These are phyloP conservation scores for Spathaspora hagerdaliae DNA, from an alignment of 805 yeast species.

Conservation along the genomic window DNA sequence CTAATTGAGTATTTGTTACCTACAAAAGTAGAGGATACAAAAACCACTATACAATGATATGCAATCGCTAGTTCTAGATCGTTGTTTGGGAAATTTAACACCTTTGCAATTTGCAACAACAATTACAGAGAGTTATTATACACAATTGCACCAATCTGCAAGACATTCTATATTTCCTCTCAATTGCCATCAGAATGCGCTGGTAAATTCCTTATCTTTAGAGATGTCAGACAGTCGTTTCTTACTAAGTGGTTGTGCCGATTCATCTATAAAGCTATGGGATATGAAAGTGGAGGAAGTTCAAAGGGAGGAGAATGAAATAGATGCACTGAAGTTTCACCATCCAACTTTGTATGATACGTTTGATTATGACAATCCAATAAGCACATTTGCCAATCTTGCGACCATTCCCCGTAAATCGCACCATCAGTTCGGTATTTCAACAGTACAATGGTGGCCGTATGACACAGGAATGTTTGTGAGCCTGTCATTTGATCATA, in stretches of 20 bases:
- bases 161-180: constrained; percentile 31
- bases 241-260: constrained; percentile 70
- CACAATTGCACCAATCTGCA: constrained; percentile 19
- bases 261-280: constrained; percentile 67
- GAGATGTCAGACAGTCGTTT: constrained; percentile 45
- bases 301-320: constrained; percentile 9
- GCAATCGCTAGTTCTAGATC: constrained; percentile 37
- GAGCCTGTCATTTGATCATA: constrained; percentile 74
- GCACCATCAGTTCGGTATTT: constrained; percentile 68
- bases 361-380: constrained; percentile 31
- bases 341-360: constrained; percentile 14
- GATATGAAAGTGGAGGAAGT: constrained; percentile 31
- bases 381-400: constrained; percentile 18
- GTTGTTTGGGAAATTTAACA: constrained; percentile 23
- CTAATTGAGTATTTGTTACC: neutral
- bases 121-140: constrained; percentile 34
- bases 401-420: constrained; percentile 36
- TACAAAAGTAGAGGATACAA: neutral
- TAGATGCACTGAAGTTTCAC: constrained; percentile 10
- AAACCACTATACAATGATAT: constrained; percentile 14
- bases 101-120: constrained; percentile 33
- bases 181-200: constrained; percentile 46
- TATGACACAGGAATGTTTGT: constrained; percentile 82
- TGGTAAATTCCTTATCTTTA: constrained; percentile 55
- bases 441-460: constrained; percentile 84